Base-by-base conservation (phyloP, 352 stramenopile species). In the Phytopythium litorale region DNA sequence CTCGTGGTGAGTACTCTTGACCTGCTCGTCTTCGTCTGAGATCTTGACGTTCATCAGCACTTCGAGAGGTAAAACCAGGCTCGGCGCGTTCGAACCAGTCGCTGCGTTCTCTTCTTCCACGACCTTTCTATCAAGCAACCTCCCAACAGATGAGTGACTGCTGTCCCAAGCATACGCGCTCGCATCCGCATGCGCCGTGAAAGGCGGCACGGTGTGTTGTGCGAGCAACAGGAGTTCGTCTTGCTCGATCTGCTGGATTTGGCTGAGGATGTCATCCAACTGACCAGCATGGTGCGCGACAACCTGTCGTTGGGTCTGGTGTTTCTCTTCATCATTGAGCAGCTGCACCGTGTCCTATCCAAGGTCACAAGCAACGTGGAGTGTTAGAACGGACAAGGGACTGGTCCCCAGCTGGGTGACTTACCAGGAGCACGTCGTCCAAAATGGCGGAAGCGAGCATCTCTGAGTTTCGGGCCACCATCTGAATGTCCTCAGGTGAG, bases 371-470 rank as follows among this genome's bases (percentile, higher is more conserved):
- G 28, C 42, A 19, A 49, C 35, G 25, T 48, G 1, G 58, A n/a
- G 56, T 37, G 2, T 35, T 23, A 35, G 21, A 19, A 21, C 4
- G 19, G 25, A 18, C 4, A 16, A 30, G 11, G 21, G 32, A 7
- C n/a, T 51, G 0, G 21, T 23, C 8, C 30, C 21, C 7, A 7
- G 46, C 1, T 23, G 48, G 1, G 4, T 11, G 7, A 58, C 70
- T 57, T 66, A 91, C 81, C 53, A 88, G 63, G 16, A 90, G 64
- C 0, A 91, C 60, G 25, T 91, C 81, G 48, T 91, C 79, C 54
- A 91, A 63, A 52, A 91, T 79, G 6, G 78, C 68, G 15, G 73
- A 71, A 6, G 79, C 76, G 3, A 91, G 69, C 54, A 75, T 52
- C 12, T 87, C 79, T 7, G 76, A 88, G 50, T 89, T 72, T 23